These are phyloP conservation scores for Epichloe sylvatica DNA, from an alignment of 2,329 filamentous ascomycete species.

Conservation along the genomic window DNA sequence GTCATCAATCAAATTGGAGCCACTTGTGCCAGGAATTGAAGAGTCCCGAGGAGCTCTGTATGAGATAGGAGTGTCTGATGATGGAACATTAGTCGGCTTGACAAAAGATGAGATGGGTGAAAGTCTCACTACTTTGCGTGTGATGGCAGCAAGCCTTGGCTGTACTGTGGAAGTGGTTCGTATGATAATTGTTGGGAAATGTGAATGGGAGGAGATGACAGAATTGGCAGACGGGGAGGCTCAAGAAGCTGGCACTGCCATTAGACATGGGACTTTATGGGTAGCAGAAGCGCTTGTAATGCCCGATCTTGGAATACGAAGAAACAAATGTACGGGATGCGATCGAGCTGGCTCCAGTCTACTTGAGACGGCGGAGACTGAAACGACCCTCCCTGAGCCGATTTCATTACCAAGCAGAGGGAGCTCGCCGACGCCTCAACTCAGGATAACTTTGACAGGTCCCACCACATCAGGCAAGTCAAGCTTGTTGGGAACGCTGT, in stretches of 20 bases:
- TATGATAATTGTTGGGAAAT: slow-evolving; percentile 72
- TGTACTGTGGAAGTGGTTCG: slow-evolving; percentile 72
- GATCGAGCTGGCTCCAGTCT: not conserved
- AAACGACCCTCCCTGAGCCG: slow-evolving; percentile 3
- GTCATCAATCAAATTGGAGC: slow-evolving; percentile 33
- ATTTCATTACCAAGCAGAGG: slow-evolving; percentile 23
- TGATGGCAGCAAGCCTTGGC: slow-evolving; percentile 87
- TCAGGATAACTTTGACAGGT: slow-evolving; percentile 76
- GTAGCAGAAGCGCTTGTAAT: slow-evolving; percentile 85
- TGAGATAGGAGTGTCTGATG: slow-evolving; percentile 91
- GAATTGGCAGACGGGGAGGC: slow-evolving; percentile 17
- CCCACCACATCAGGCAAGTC: slow-evolving; percentile 89
- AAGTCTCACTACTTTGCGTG: slow-evolving; percentile 67
- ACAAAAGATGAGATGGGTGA: slow-evolving; percentile 86
- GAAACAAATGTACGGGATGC: not conserved
- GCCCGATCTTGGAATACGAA: slow-evolving; percentile 43
- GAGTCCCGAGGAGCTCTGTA: slow-evolving; percentile 89
- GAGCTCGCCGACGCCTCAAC: slow-evolving; percentile 52
- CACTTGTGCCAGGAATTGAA: slow-evolving; percentile 66
- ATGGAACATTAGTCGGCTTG: slow-evolving; percentile 79
- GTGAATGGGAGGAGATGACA: slow-evolving; percentile 51
- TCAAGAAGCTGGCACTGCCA: slow-evolving; percentile 11
- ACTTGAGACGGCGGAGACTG: not conserved
- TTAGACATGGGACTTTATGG: slow-evolving; percentile 47
- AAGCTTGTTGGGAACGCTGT: slow-evolving; percentile 74